Base-by-base conservation (phyloP, 2,329 filamentous ascomycete genomes). In the Arthrobotrys sphaeroides region DNA sequence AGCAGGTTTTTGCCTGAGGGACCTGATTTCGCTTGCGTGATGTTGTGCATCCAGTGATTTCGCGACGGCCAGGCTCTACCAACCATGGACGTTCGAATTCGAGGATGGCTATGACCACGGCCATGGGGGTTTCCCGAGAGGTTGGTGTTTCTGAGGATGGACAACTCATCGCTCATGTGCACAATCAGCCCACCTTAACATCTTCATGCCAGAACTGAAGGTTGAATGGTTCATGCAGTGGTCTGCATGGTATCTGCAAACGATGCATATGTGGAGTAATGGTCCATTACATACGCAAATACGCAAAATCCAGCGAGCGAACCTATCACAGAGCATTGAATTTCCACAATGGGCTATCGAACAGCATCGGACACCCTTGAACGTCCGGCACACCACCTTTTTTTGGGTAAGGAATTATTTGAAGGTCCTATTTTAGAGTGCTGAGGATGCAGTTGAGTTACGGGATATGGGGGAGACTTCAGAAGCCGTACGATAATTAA, bases 91-190 rank as follows among this genome's bases (percentile, higher is more conserved):
- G n/a, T 62, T 61, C 49, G 43, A 59, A 36, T 60, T 51, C 42
- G 42, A 36, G 61, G 26, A 22, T 13, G 47, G 33, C 18, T 24
- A 20, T 42, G 38, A 36, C 42, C 47, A 31, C 18, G 31, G 49
- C 20, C 20, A 42, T 43, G 38, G 64, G 47, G 31, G 53, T 13
- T 20, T 3, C 55, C 38, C 55, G 55, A 24, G 38, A 43, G 55
- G 36, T 60, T 42, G 55, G 45, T 53, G 20, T 61, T 60, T 18
- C n/a, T 60, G 49, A 33, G 60, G 42, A 65, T 61, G 51, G 45
- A 74, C 70, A 74, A 74, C 70, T 74, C 70, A 74, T 74, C 70
- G 70, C 70, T 74, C 70, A 74, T 74, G 70, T 74, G 70, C 62
- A 74, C 70, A 61, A 49, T 42, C 57, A 64, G 60, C 60, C 60